A percentile compares a stretch with the other conserved stretches of the same genome.
Evolutionary conservation across 352 stramenopile genomes (phyloP).

Genomic region (Pythium sp.): DNA sequence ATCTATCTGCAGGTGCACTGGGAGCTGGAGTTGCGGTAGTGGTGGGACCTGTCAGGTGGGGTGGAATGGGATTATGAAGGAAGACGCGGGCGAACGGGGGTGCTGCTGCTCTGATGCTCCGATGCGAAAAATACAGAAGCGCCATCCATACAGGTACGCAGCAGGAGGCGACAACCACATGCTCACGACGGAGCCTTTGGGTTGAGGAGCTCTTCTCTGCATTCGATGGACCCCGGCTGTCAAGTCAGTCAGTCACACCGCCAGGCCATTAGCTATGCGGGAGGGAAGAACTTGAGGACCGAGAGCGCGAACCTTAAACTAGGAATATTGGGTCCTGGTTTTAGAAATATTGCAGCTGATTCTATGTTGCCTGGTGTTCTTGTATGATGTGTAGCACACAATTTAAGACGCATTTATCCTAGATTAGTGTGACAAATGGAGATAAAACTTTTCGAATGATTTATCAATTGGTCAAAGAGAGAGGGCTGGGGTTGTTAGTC

Average conservation of each 20-base stretch:
- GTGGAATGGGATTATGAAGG: slow-evolving; percentile 10
- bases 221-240: slow-evolving; percentile 1
- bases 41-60: neutral
- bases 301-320: neutral
- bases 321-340: neutral
- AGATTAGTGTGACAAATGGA: neutral
- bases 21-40: neutral
- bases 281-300: neutral
- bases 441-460: slow-evolving; percentile 2
- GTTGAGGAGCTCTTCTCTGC: slow-evolving; percentile 4
- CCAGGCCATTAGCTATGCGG: neutral
- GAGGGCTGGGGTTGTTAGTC: slow-evolving; percentile 2
- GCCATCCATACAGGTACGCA: neutral
- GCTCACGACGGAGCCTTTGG: neutral
- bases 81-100: neutral
- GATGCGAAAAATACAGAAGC: neutral
- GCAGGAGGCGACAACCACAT: neutral
- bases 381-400: neutral
- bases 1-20: neutral
- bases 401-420: neutral
- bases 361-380: too few relatives aligned
- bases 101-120: neutral
- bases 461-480: slow-evolving; percentile 1
- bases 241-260: slow-evolving; percentile 6
- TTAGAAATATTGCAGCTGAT: neutral